A percentile compares a stretch with the other conserved stretches of the same genome.
Conservation (phyloP, 2,329 filamentous ascomycete genomes). For the Penicillium sp. region DNA sequence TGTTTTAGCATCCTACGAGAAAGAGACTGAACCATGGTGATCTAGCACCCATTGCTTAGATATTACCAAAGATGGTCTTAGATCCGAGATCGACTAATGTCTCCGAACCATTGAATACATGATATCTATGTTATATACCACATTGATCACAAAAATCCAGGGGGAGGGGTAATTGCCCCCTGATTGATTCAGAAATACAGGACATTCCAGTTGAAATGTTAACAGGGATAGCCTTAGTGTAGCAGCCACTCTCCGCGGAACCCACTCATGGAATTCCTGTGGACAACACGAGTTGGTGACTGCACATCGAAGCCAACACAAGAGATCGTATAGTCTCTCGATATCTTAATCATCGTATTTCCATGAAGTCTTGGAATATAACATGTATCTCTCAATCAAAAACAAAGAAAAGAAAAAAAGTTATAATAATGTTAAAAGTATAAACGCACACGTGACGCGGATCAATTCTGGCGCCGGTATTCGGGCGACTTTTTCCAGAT, state of each 20-base stretch:
- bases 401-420: neutral
- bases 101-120: neutral
- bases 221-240: slow-evolving; percentile 3
- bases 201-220: slow-evolving; percentile 10
- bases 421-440: neutral
- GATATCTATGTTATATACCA: neutral
- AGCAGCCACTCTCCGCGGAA: neutral
- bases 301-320: neutral
- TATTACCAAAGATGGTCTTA: slow-evolving; percentile 1
- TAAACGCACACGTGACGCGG: slow-evolving; percentile 18
- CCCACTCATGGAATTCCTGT: neutral
- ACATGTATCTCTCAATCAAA: neutral
- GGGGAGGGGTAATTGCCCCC: slow-evolving; percentile 7
- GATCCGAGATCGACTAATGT: slow-evolving; percentile 4
- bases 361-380: neutral
- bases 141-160: neutral
- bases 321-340: neutral
- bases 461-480: slow-evolving; percentile 10
- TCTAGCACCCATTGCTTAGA: neutral
- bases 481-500: slow-evolving; percentile 19
- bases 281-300: neutral
- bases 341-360: neutral
- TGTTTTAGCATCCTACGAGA: neutral
- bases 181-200: neutral
- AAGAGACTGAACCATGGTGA: neutral